Evolutionary conservation across 2,329 filamentous ascomycete genomes (phyloP), one percentile per base, ranked within the genome.

Genomic region (Ophiostoma ulmi): DNA sequence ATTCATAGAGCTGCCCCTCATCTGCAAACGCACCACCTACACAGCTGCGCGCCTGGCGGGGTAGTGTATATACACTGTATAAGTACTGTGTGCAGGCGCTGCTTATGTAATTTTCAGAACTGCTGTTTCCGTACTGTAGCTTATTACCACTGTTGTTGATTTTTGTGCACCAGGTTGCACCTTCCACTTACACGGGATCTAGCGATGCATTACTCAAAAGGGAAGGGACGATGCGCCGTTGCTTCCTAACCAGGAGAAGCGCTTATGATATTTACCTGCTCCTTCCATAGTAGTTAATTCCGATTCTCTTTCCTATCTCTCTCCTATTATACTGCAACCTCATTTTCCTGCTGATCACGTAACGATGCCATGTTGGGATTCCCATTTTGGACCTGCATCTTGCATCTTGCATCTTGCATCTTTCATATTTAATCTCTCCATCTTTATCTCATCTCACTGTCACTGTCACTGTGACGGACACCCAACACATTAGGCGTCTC

Each of bases 1-100:
- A 55, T 5, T n/a, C 39, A 8, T n/a, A 22, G 52, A 58, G 52
- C 52, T 58, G 55, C 58, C 58, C 58, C 58, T 63, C 58, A 63
- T 63, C 58, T 63, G 58, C 58, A 63, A 63, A 35, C 13, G 58
- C 58, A 63, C 22, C 58, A 63, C 22, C 22, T 35, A 26, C 58
- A 36, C 3, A 63, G 58, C 58, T 31, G 14, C 58, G 58, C 26
- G 58, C 26, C 58, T 63, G 26, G 58, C 58, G 58, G 58, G 58
- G 58, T 63, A 63, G 26, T 63, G 58, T 63, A 11, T 36, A 14
- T 17, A 35, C 26, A 63, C 58, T 63, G 58, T 63, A 35, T 35
- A 17, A 7, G 22, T 31, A 63, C 58, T 35, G 58, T 63, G 58
- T 35, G 1, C 10, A 17, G 58, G 22, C 22, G 22, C 11, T 63